A percentile compares a stretch with the other conserved stretches of the same genome.
phyloP scores from a whole-genome alignment of 2,329 filamentous ascomycete species.

The Calonectria fujianensis region DNA sequence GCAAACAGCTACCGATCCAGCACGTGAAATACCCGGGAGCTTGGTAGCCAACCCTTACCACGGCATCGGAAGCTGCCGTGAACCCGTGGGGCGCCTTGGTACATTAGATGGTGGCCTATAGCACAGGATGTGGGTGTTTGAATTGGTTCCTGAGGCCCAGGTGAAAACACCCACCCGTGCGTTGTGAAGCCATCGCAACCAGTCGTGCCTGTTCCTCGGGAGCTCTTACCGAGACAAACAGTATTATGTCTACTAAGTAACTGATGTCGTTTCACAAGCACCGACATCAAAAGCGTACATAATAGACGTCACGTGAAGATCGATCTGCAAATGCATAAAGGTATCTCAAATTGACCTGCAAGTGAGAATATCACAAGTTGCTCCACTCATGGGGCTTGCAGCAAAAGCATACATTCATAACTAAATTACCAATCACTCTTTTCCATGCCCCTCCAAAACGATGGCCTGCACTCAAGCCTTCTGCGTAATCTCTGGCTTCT shows the following conservation, averaged over 20 bases:
- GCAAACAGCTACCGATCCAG: background rate
- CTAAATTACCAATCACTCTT: background rate
- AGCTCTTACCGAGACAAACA: background rate
- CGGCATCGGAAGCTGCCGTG: background rate
- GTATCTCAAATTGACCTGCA: constrained; percentile 17
- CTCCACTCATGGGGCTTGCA: background rate
- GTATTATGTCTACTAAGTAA: background rate
- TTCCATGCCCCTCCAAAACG: background rate
- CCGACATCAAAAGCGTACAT: background rate
- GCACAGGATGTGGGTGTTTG: too few relatives aligned
- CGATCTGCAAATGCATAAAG: background rate
- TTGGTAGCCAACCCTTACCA: background rate
- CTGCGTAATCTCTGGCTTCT: constrained; percentile 41
- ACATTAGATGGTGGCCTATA: background rate
- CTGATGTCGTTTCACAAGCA: background rate
- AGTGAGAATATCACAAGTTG: constrained; percentile 12
- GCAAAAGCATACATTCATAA: constrained; percentile 5
- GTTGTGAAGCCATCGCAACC: too few relatives aligned
- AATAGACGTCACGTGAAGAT: background rate
- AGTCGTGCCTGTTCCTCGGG: background rate
- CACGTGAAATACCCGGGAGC: background rate
- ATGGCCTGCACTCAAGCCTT: background rate
- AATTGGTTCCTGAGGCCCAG: background rate
- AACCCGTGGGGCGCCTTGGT: background rate
- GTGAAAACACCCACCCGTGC: too few relatives aligned